A percentile compares a stretch with the other conserved stretches of the same genome.
Evolutionary conservation across 164 flowering plant genomes (phyloP).

Genomic region (Magnolia changhungtana): DNA sequence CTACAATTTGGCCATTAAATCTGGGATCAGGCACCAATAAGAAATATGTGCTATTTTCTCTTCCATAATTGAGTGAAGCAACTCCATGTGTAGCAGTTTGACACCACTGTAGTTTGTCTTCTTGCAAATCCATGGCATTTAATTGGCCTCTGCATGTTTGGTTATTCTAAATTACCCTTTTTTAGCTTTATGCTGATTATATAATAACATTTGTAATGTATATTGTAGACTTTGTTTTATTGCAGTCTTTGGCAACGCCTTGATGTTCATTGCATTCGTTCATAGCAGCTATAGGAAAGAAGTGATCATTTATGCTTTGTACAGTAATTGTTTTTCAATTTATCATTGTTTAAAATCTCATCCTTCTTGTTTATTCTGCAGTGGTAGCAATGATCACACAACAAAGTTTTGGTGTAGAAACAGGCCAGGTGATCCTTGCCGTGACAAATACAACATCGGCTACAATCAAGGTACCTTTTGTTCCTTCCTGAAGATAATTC

Average conservation of each 20-base stretch:
- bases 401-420: conserved; percentile 99
- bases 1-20: background rate
- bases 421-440: conserved; percentile 91
- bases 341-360: background rate
- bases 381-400: conserved; percentile 95
- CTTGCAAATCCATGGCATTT: background rate
- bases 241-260: no score
- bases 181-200: no score
- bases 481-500: background rate
- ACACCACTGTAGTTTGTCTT: background rate
- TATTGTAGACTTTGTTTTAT: background rate
- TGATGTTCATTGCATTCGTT: no score
- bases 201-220: no score
- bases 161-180: background rate
- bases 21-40: background rate
- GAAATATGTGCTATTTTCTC: background rate
- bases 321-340: background rate
- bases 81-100: background rate
- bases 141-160: background rate
- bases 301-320: background rate
- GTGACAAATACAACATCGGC: conserved; percentile 66
- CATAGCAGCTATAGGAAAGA: background rate
- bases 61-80: background rate
- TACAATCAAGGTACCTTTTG: conserved; percentile 59
- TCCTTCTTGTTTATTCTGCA: conserved; percentile 32